These are phyloP conservation scores for Stachybotrys chartarum DNA, from an alignment of 2,329 filamentous ascomycete genomes.

Conservation along the genomic window DNA sequence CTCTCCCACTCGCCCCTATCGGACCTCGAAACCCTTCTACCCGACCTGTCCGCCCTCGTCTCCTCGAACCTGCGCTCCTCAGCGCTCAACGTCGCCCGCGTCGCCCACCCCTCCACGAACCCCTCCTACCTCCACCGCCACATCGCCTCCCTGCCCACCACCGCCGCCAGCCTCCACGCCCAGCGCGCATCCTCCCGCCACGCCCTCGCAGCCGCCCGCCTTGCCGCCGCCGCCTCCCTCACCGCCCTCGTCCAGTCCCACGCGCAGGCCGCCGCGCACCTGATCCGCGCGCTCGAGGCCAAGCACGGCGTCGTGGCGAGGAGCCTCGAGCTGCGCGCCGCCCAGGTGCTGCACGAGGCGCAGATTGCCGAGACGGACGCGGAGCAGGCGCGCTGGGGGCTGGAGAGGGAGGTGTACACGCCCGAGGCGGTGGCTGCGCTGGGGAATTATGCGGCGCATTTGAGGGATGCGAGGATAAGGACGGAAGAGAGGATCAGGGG, in stretches of 20 bases:
- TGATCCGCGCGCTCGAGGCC: constrained; percentile 44
- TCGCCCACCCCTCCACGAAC: constrained; percentile 42
- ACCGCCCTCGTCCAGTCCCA: constrained; percentile 31
- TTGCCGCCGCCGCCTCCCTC: constrained; percentile 28
- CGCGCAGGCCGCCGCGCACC: constrained; percentile 28
- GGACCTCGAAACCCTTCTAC: constrained; percentile 38
- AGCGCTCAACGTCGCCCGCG: constrained; percentile 40
- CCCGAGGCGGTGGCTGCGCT: constrained; percentile 35
- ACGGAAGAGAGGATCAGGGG: constrained; percentile 34
- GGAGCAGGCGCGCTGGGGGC: constrained; percentile 22
- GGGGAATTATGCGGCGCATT: constrained; percentile 38
- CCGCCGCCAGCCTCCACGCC: constrained; percentile 28
- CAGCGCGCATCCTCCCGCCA: constrained; percentile 20
- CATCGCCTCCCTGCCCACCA: constrained; percentile 39
- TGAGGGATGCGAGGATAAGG: constrained; percentile 40
- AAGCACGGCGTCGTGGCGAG: constrained; percentile 48
- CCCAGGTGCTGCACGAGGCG: constrained; percentile 35
- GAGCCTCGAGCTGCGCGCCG: constrained; percentile 43
- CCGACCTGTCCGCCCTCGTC: constrained; percentile 37
- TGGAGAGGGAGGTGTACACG: constrained; percentile 35
- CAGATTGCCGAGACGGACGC: constrained; percentile 32
- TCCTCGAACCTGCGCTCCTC: constrained; percentile 42
- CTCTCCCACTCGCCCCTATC: constrained; percentile 43
- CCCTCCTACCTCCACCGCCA: constrained; percentile 51
- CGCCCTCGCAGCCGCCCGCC: constrained; percentile 29